Evolutionary conservation across 306 rosid species (phyloP), one percentile per base, ranked within the genome.

Genomic region (Vigna unguiculata): DNA sequence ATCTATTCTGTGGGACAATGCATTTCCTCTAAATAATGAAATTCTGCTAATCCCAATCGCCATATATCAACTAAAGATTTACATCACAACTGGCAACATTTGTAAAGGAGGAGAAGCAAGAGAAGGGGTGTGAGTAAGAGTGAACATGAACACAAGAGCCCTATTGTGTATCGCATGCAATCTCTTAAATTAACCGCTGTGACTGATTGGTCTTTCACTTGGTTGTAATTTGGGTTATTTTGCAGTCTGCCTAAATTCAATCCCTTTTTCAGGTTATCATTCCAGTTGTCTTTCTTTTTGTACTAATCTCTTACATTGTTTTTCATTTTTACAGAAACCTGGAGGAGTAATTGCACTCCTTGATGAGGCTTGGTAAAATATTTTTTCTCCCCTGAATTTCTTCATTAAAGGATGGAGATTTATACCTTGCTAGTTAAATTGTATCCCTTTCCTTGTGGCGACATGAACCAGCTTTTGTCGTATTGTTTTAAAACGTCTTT

Each of bases 331-430:
- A 65, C 97, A 96, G 99, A 96, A 96, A 89, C 99, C 98, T 51
- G 99, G 99, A 53, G 99, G 99, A 87, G 88, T 96, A 46, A 70
- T 96, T 64, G 96, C 98, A 86, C 98, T 96, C 72, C 99, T 96
- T 66, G 99, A 96, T 59, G 99, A 96, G 91, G 99, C 99, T 75
- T 96, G 99, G 99, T 96, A 91, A 86, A 72, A 51, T 74, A 60
- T 76, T 61, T 81, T 68, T 83, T 15, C 58, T 24, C n/a, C 71
- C 58, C 30, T 25, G 16, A 63, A 51, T 32, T 62, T 81, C 57
- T 30, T 65, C 67, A 19, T 36, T 59, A 52, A 49, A 78, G 66
- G 69, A 74, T 46, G 41, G 60, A 41, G 17, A 17, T 48, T 68
- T 52, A 36, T 65, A 20, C 69, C 54, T 79, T 69, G 21, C 17